A percentile compares a stretch with the other conserved stretches of the same genome.
Evolutionary conservation across 108 stramenopile genomes (phyloP).

Genomic region (Pelagomonas calceolata): DNA sequence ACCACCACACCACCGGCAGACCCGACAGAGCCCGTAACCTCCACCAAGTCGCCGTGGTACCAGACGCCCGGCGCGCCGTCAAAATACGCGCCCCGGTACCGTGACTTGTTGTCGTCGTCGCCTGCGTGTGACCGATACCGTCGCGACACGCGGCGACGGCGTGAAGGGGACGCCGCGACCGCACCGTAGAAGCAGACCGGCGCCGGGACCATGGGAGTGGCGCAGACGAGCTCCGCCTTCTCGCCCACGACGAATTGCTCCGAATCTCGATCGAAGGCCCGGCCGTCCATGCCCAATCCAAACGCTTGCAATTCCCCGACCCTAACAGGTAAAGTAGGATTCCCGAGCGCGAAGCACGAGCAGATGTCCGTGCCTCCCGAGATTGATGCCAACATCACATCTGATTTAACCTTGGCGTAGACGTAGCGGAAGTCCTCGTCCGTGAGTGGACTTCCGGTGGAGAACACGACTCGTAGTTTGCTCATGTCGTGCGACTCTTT

Average conservation of each 20-base stretch:
- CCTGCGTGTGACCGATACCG: too few relatives aligned
- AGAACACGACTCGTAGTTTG: slow-evolving; percentile 23
- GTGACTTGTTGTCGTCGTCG: slow-evolving; percentile 24
- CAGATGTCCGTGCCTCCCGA: slow-evolving; percentile 30
- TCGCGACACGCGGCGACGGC: too few relatives aligned
- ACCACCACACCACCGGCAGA: slow-evolving; percentile 26
- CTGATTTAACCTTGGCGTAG: slow-evolving; percentile 21
- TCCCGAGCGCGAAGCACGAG: slow-evolving; percentile 26
- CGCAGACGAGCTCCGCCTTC: slow-evolving; percentile 30
- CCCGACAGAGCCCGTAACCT: slow-evolving; percentile 28
- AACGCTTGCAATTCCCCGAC: slow-evolving; percentile 23
- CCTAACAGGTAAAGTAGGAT: slow-evolving; percentile 23
- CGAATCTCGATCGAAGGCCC: slow-evolving; percentile 20
- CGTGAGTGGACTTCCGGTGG: slow-evolving; percentile 25
- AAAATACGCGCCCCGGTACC: slow-evolving; percentile 31
- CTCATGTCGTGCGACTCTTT: slow-evolving; percentile 18
- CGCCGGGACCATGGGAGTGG: slow-evolving; percentile 22
- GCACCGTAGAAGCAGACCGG: slow-evolving; percentile 29
- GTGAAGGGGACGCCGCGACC: too few relatives aligned
- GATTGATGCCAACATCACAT: slow-evolving; percentile 17
- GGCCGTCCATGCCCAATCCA: slow-evolving; percentile 28
- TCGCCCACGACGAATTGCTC: slow-evolving; percentile 13
- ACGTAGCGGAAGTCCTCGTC: slow-evolving; percentile 34
- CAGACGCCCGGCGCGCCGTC: slow-evolving; percentile 18
- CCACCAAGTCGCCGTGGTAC: slow-evolving; percentile 32